Evolutionary conservation across 2,329 filamentous ascomycete genomes (phyloP).

Genomic region (Pleurostoma richardsiae): DNA sequence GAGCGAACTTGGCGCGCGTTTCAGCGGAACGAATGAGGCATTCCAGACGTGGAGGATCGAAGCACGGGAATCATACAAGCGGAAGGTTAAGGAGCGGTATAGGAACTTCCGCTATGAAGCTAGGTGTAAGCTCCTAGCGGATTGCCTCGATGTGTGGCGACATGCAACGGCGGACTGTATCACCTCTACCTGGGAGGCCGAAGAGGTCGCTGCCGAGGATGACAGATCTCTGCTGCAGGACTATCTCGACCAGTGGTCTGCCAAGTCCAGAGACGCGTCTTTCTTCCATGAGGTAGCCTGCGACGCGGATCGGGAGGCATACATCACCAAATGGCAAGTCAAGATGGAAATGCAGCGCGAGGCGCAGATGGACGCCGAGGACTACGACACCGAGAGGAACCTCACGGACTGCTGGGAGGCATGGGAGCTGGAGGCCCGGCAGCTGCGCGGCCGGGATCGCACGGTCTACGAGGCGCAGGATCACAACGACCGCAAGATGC

Average conservation of each 20-base stretch:
- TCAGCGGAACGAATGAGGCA: conserved; percentile 8
- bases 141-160: conserved; percentile 17
- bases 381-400: conserved; percentile 16
- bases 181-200: conserved; percentile 14
- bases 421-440: conserved; percentile 19
- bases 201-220: conserved; percentile 15
- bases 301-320: conserved; percentile 19
- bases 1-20: conserved; percentile 4
- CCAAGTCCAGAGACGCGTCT: conserved; percentile 7
- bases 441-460: conserved; percentile 13
- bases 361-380: conserved; percentile 14
- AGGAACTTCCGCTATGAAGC: conserved; percentile 16
- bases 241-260: conserved; percentile 14
- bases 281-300: conserved; percentile 16
- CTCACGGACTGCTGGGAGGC: conserved; percentile 12
- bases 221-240: conserved; percentile 16
- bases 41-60: conserved; percentile 13
- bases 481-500: conserved; percentile 14
- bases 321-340: conserved; percentile 14
- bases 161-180: conserved; percentile 11
- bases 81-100: conserved; percentile 15
- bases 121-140: conserved; percentile 14
- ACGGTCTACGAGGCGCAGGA: conserved; percentile 15
- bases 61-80: conserved; percentile 11
- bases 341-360: conserved; percentile 13